Conservation (phyloP, 1,139 yeast species). For the Waltiozyma sp. region DNA sequence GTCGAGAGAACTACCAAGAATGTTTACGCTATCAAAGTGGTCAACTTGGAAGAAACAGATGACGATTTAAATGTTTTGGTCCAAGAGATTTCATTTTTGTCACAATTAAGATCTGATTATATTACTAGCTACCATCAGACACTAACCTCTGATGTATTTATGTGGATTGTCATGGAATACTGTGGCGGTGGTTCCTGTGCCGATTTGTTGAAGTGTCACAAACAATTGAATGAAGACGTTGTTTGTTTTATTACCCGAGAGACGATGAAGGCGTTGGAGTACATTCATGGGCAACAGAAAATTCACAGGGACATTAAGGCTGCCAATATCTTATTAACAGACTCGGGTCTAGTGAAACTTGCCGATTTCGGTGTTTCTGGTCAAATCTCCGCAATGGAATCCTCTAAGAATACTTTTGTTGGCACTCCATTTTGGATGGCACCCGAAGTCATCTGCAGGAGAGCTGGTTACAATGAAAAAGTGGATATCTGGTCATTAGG, state of each 20-base stretch:
- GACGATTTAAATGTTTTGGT: constrained; percentile 62
- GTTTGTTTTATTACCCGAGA: constrained; percentile 50
- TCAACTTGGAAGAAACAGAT: constrained; percentile 61
- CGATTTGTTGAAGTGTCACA: constrained; percentile 48
- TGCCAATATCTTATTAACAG: constrained; percentile 66
- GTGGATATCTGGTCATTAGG: constrained; percentile 90
- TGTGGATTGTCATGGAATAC: constrained; percentile 89
- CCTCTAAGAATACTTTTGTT: constrained; percentile 61
- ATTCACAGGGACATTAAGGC: constrained; percentile 84
- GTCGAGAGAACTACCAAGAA: constrained; percentile 23
- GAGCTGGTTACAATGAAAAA: constrained; percentile 57
- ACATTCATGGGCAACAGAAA: constrained; percentile 58
- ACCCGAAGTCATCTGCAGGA: constrained; percentile 59
- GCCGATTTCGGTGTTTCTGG: constrained; percentile 90
- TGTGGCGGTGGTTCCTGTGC: constrained; percentile 91
- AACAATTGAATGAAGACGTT: constrained; percentile 42
- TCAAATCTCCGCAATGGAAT: constrained; percentile 51
- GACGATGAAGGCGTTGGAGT: constrained; percentile 53
- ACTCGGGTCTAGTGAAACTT: constrained; percentile 50
- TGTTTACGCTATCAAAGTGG: constrained; percentile 67
- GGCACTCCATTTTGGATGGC: constrained; percentile 97
- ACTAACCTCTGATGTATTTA: constrained; percentile 45
- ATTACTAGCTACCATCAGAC: constrained; percentile 61
- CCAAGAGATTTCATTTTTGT: constrained; percentile 67
- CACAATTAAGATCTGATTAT: constrained; percentile 50